Base-by-base conservation (phyloP, 768 basidiomycete genomes). In the Naganishia vaughanmartiniae region DNA sequence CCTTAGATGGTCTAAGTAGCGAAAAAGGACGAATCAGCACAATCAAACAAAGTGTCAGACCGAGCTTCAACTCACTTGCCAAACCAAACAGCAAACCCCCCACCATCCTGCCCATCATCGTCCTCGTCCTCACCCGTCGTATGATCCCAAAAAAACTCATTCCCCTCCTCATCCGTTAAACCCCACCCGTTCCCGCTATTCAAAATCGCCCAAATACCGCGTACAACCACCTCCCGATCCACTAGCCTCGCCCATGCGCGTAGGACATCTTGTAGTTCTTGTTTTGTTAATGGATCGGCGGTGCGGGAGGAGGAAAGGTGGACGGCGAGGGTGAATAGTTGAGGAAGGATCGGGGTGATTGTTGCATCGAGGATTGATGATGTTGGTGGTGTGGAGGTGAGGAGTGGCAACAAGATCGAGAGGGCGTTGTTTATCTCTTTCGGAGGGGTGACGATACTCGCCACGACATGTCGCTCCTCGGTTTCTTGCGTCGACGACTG, bases 311-410 rank as follows among this genome's bases (percentile, higher is more conserved):
- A 81, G 33, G 87, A 85, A 11, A 92, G 76, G 69, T 87, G 82
- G 69, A 83, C 84, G 4, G 85, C 80, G 1, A 93, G 82, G 1
- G 87, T 84, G 79, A 92, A 92, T 9, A 95, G 79, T 0, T 86
- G 80, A 0, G 88, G 81, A 0, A 89, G 73, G 39, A 94, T 86
- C 0, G 91, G 90, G 0, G 89, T 87, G 11, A 93, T 77, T 9
- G 92, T 75, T 24, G 83, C 78, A 0, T 87, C 84, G 48, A 91
- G 84, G 51, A 91, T 84, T 2, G 82, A 79, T 0, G 91, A 89
- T 4, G 90, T 89, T 6, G 92, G 91, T 73, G 94, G 91, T 6
- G 88, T 87, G 73, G 93, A 90, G 6, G 87, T 84, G 2, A 91
- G 81, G 31, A 94, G 82, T 0, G 83, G 83, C 63, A 85, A 82